Evolutionary conservation across 2,329 filamentous ascomycete genomes (phyloP).

Genomic region (Penicillium hordei): DNA sequence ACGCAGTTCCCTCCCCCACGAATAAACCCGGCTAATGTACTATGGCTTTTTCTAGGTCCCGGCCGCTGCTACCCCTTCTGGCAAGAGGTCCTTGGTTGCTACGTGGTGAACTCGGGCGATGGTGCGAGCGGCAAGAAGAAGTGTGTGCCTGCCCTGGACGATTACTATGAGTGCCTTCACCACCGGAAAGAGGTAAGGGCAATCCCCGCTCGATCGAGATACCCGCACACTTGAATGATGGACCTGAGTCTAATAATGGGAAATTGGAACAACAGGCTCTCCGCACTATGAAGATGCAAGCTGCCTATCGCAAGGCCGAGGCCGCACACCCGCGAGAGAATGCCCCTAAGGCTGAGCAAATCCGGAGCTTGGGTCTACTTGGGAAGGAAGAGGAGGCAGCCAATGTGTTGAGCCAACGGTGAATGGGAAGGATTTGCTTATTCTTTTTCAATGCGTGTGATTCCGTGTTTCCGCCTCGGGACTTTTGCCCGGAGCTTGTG

Average conservation of each 20-base stretch:
- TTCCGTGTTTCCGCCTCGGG: conserved; percentile 29
- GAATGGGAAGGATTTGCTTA: conserved; percentile 23
- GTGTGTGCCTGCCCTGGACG: conserved; percentile 80
- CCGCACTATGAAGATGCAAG: conserved; percentile 74
- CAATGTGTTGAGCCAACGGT: conserved; percentile 47
- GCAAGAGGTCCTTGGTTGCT: conserved; percentile 98
- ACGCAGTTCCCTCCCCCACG: conserved; percentile 17
- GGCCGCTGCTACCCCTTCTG: conserved; percentile 97
- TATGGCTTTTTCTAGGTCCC: conserved; percentile 51
- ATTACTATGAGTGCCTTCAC: conserved; percentile 98
- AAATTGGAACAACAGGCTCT: conserved; percentile 59
- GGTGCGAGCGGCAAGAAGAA: conserved; percentile 84
- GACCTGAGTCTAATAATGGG: conserved; percentile 8
- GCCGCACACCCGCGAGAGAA: conserved; percentile 74
- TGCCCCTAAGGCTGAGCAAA: conserved; percentile 78
- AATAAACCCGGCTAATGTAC: conserved; percentile 25
- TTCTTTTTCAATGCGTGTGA: conserved; percentile 28
- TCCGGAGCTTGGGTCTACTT: conserved; percentile 80
- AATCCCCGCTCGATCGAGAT: not conserved
- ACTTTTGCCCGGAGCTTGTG: conserved; percentile 24
- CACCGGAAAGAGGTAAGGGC: conserved; percentile 91
- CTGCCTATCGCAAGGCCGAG: conserved; percentile 79
- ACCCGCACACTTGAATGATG: not conserved
- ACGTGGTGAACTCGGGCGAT: conserved; percentile 84
- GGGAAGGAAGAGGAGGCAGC: conserved; percentile 79